These are phyloP conservation scores for Clitopilus passeckerianus DNA, from an alignment of 768 basidiomycete genomes.

Conservation along the genomic window DNA sequence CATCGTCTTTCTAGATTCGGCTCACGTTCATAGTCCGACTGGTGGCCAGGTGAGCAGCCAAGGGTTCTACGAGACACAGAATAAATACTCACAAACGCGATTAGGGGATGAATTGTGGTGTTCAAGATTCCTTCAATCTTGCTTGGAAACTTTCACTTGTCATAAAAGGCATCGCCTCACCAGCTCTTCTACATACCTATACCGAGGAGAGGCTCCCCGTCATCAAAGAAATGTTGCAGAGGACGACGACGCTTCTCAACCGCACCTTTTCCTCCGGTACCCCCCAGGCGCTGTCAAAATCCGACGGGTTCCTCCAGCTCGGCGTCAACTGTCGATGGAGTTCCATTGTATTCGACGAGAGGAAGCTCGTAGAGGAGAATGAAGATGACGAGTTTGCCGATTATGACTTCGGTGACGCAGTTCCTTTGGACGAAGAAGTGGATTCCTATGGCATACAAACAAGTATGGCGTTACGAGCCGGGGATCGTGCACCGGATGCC, in stretches of 20 bases:
- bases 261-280: conserved; percentile 12
- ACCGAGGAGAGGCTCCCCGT: conserved; percentile 39
- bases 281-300: neutral
- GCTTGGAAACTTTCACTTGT: conserved; percentile 42
- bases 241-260: conserved; percentile 24
- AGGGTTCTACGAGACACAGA: conserved; percentile 25
- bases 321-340: conserved; percentile 43
- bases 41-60: conserved; percentile 35
- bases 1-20: conserved; percentile 31
- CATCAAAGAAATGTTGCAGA: conserved; percentile 38
- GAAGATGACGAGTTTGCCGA: conserved; percentile 10
- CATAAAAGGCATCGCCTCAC: conserved; percentile 26
- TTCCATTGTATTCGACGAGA: conserved; percentile 30
- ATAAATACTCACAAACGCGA: conserved; percentile 1
- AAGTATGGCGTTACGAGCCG: conserved; percentile 25
- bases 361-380: conserved; percentile 5
- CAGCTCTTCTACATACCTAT: conserved; percentile 34
- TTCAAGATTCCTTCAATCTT: conserved; percentile 31
- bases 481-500: conserved; percentile 43
- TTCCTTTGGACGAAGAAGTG: conserved; percentile 2
- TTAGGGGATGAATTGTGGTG: conserved; percentile 13
- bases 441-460: conserved; percentile 19
- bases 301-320: conserved; percentile 25
- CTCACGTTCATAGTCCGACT: conserved; percentile 39
- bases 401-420: conserved; percentile 11